These are phyloP conservation scores for Chlorella sorokiniana DNA, from an alignment of 139 green algal genomes.

Conservation along the genomic window DNA sequence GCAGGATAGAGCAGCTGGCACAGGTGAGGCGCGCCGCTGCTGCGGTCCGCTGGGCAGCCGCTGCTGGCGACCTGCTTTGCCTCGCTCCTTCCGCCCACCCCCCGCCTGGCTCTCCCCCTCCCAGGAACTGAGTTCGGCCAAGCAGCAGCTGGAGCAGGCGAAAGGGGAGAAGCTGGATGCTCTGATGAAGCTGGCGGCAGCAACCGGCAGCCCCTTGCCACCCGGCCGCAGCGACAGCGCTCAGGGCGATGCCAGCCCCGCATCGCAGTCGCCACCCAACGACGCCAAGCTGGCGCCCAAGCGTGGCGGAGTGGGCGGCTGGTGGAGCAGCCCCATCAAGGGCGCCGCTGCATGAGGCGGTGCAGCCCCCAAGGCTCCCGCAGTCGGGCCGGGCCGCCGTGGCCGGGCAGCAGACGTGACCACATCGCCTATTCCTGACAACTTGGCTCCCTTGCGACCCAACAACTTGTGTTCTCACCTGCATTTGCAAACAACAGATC, in stretches of 20 bases:
- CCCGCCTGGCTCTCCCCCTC: too few relatives aligned
- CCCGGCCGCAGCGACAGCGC: constrained; percentile 13
- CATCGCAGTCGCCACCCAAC: background rate
- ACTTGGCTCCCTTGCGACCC: too few relatives aligned
- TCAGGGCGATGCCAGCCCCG: constrained; percentile 1
- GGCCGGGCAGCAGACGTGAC: too few relatives aligned
- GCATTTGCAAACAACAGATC: too few relatives aligned
- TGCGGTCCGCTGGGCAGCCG: background rate
- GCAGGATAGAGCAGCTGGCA: constrained; percentile 16
- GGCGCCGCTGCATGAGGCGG: background rate
- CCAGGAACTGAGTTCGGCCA: constrained; percentile 21
- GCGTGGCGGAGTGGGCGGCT: background rate
- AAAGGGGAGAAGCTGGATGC: constrained; percentile 51
- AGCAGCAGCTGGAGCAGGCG: constrained; percentile 39
- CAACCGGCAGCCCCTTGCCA: too few relatives aligned
- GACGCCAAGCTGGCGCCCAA: background rate
- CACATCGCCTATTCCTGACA: too few relatives aligned
- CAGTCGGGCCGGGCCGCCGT: too few relatives aligned
- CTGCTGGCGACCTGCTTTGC: background rate
- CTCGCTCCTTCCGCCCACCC: too few relatives aligned
- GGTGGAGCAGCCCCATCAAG: background rate
- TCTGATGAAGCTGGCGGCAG: constrained; percentile 26
- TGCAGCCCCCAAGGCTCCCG: too few relatives aligned
- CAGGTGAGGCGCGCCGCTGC: background rate
- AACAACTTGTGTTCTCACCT: too few relatives aligned